Evolutionary conservation across 768 basidiomycete genomes (phyloP).

Genomic region (Xerocomellus chrysenteron): DNA sequence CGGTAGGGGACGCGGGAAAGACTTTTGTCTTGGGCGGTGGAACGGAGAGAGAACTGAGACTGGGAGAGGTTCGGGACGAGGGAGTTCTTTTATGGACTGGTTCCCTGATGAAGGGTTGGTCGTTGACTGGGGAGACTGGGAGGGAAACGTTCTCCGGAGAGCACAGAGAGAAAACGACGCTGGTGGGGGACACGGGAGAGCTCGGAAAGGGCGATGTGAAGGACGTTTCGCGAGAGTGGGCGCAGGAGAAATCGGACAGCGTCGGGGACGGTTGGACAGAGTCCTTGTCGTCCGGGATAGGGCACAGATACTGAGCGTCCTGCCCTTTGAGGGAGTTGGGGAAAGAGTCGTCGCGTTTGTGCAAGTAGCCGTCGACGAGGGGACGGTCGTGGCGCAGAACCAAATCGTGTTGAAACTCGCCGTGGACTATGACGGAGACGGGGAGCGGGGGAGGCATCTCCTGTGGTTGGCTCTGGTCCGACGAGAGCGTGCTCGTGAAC

Average conservation of each 20-base stretch:
- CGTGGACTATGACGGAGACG: slow-evolving; percentile 32
- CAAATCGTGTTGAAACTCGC: slow-evolving; percentile 28
- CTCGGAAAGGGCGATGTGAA: slow-evolving; percentile 26
- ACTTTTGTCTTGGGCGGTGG: slow-evolving; percentile 6
- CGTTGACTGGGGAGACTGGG: slow-evolving; percentile 23
- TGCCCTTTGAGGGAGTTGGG: slow-evolving; percentile 12
- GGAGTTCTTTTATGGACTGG: not conserved
- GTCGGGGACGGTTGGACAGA: slow-evolving; percentile 29
- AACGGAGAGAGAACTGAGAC: not conserved
- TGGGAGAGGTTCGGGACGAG: slow-evolving; percentile 10
- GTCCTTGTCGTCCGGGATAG: slow-evolving; percentile 26
- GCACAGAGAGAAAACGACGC: slow-evolving; percentile 18
- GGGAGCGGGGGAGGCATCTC: slow-evolving; percentile 26
- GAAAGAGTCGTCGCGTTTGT: slow-evolving; percentile 18
- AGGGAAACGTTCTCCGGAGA: slow-evolving; percentile 26
- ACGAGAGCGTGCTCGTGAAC: slow-evolving; percentile 34
- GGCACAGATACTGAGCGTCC: slow-evolving; percentile 14
- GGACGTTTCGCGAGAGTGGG: slow-evolving; percentile 27
- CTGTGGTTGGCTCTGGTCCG: slow-evolving; percentile 31
- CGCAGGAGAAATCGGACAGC: slow-evolving; percentile 26
- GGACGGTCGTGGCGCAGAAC: slow-evolving; percentile 17
- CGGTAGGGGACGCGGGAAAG: slow-evolving; percentile 7
- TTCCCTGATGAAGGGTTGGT: slow-evolving; percentile 5
- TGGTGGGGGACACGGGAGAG: slow-evolving; percentile 23
- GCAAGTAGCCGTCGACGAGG: slow-evolving; percentile 9